Evolutionary conservation across 2,329 filamentous ascomycete genomes (phyloP).

Genomic region (Diplodia scrobiculata): DNA sequence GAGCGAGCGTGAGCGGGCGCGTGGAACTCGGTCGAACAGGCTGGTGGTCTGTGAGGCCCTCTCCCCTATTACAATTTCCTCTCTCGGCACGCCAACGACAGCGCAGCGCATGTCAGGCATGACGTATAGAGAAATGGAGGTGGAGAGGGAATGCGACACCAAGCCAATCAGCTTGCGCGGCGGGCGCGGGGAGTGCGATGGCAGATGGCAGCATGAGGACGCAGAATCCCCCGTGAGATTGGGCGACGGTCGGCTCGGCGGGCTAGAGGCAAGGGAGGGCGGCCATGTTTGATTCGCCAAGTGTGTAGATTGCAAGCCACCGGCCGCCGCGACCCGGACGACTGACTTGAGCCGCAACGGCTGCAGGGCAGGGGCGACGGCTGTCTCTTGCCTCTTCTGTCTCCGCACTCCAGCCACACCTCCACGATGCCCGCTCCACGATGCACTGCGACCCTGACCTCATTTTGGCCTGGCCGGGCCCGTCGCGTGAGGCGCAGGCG

Average conservation of each 20-base stretch:
- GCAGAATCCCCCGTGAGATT: neutral
- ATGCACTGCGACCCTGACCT: neutral
- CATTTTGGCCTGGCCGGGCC: neutral
- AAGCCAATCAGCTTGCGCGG: neutral
- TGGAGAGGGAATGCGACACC: neutral
- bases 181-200: neutral
- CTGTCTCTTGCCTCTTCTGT: neutral
- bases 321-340: neutral
- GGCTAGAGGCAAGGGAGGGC: neutral
- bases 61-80: neutral
- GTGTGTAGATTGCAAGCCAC: neutral
- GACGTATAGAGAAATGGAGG: neutral
- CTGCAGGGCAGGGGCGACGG: neutral
- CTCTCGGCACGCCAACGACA: neutral
- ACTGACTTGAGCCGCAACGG: neutral
- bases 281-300: neutral
- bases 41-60: neutral
- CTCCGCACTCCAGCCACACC: conserved; percentile 8
- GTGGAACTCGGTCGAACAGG: neutral
- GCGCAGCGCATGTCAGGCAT: neutral
- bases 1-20: neutral
- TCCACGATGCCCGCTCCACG: neutral
- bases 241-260: neutral
- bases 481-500: neutral
- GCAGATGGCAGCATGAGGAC: no score